Evolutionary conservation across 2,329 filamentous ascomycete species (phyloP).

Genomic region (Fusarium sp.): DNA sequence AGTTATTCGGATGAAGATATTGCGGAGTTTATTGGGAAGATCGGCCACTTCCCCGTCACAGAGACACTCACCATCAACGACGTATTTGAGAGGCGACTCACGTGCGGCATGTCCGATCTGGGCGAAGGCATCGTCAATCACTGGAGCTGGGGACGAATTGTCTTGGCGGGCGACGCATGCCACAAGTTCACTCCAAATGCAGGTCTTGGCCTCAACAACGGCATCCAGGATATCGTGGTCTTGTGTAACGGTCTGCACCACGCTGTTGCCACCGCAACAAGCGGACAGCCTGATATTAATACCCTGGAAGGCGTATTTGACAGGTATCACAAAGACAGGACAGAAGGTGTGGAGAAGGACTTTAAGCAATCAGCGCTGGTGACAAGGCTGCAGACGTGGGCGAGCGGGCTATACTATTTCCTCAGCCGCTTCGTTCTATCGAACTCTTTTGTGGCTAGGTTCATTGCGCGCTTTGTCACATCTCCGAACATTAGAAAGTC

Average conservation of each 20-base stretch:
- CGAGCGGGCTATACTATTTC: constrained; percentile 45
- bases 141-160: constrained; percentile 50
- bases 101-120: constrained; percentile 41
- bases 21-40: background rate
- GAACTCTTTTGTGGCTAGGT: constrained; percentile 10
- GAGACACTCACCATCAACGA: background rate
- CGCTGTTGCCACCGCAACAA: background rate
- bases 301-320: constrained; percentile 34
- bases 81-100: background rate
- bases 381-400: constrained; percentile 50
- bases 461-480: constrained; percentile 21
- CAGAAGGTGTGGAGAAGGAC: constrained; percentile 28
- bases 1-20: background rate
- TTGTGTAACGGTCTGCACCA: constrained; percentile 8
- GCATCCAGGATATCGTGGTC: constrained; percentile 3
- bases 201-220: constrained; percentile 47
- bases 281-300: background rate
- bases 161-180: constrained; percentile 54
- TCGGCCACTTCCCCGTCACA: background rate
- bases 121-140: constrained; percentile 53
- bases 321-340: constrained; percentile 40
- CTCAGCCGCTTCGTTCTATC: constrained; percentile 40
- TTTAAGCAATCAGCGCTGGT: constrained; percentile 28
- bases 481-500: constrained; percentile 26
- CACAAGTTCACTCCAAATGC: constrained; percentile 56